Base-by-base conservation (phyloP, 768 basidiomycete species). In the Rhizopogon vulgaris region DNA sequence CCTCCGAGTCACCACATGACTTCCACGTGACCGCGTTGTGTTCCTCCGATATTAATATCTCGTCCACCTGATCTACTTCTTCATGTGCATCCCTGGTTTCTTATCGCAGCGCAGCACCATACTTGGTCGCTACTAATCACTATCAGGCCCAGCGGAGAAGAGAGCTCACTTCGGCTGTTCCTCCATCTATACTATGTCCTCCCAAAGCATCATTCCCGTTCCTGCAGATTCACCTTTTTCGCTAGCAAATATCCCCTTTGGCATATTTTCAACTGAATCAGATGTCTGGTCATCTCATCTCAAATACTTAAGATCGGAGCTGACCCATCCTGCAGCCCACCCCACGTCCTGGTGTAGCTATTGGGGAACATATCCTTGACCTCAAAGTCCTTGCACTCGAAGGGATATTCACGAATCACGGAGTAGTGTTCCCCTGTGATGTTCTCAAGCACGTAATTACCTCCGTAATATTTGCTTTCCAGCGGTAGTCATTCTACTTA, bases 211-310 rank as follows among this genome's bases (percentile, higher is more conserved):
- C 3, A 17, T 50, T 18, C 40, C n/a, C 11, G 28, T 50, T 30
- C 38, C 49, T 45, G 27, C 25, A 12, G 38, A 50, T 27, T 50
- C 49, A 3, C 49, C 49, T 6, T 50, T 50, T 14, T 50, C 49
- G 27, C 27, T 50, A 38, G 40, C 27, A 14, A 50, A 50, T 7
- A 50, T 50, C 12, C 49, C 49, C 30, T 50, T 50, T 32, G 49
- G 49, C 3, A 41, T 50, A 24, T 50, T 50, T 17, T 50, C 49
- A 9, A 50, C 49, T 14, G 12, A 45, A 40, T 24, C 41, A 2
- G 24, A 50, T 25, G 49, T 50, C 3, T 22, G 25, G 6, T 11
- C 27, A 32, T 45, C 22, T 41, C 22, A 15, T 45, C 11, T 41
- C 30, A 1, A 28, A 18, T 4, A 24, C 12, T 28, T 45, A 4